Evolutionary conservation across 1,284 basidiomycete species (phyloP).

Genomic region (Leccinum fallax): DNA sequence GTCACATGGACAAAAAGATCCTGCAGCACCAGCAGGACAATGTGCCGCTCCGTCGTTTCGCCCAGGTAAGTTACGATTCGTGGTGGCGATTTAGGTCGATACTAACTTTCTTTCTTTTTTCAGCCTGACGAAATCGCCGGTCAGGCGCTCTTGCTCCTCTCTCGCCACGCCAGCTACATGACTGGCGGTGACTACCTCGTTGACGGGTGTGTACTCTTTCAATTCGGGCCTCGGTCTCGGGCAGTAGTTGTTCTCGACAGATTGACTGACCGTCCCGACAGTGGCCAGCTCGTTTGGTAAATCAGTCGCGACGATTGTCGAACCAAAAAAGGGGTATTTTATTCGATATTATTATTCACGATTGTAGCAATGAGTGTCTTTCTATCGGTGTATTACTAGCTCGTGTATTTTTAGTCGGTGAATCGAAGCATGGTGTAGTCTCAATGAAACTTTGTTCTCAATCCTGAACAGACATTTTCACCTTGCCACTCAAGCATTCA

Average conservation of each 20-base stretch:
- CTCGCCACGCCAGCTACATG: conserved; percentile 43
- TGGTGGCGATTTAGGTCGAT: rapidly evolving
- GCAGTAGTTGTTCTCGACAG: not conserved
- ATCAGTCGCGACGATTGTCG: conserved; percentile 7
- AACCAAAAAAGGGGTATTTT: not conserved
- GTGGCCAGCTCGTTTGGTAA: conserved; percentile 43
- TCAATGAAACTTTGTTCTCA: too few relatives aligned
- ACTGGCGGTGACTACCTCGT: conserved; percentile 47
- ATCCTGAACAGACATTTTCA: too few relatives aligned
- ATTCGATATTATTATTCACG: not conserved
- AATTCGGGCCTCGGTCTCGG: too few relatives aligned
- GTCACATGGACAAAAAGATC: conserved; percentile 38
- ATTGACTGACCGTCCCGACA: conserved; percentile 1
- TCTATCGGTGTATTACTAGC: not conserved
- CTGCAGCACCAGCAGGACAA: conserved; percentile 38
- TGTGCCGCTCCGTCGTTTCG: conserved; percentile 46
- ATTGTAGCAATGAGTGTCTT: not conserved
- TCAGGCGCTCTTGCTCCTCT: conserved; percentile 48
- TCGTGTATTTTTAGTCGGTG: not conserved
- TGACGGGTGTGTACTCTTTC: conserved; percentile 40
- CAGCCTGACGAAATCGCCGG: conserved; percentile 48
- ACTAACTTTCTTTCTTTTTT: not conserved
- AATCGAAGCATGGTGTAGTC: not conserved
- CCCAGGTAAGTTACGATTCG: conserved; percentile 22
- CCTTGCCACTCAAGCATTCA: too few relatives aligned